Conservation (phyloP, 257 asterid genomes). For the Ligustrum vulgare region DNA sequence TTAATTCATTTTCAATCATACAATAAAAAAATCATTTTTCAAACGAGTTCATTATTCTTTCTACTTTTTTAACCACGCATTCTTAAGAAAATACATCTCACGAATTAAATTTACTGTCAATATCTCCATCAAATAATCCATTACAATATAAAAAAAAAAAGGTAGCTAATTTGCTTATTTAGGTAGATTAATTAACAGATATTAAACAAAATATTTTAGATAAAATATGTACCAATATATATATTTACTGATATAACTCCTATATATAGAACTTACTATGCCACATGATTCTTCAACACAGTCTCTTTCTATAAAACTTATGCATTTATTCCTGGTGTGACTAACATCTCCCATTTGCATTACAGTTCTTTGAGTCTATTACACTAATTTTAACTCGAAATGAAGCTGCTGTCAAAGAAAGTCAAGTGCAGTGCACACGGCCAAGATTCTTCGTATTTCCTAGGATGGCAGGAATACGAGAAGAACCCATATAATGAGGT, state of each 20-base stretch:
- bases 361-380: background rate
- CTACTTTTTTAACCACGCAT: too few species aligned
- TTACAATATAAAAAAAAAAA: background rate
- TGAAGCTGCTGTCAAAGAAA: constrained; percentile 49
- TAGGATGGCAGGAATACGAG: constrained; percentile 72
- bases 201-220: background rate
- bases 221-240: background rate
- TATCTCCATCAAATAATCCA: too few species aligned
- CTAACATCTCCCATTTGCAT: background rate
- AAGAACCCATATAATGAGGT: constrained; percentile 52
- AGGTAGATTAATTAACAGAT: background rate
- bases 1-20: too few species aligned
- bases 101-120: too few species aligned
- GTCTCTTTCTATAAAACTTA: background rate
- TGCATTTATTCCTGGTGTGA: background rate
- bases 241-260: constrained; percentile 18
- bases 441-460: constrained; percentile 67
- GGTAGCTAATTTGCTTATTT: background rate
- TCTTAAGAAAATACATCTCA: too few species aligned
- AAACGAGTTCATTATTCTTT: too few species aligned
- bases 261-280: constrained; percentile 30
- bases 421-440: constrained; percentile 60
- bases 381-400: background rate
- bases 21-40: too few species aligned
- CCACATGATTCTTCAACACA: constrained; percentile 23